Base-by-base conservation (phyloP, 2,329 filamentous ascomycete species). In the Triangularia setosa region DNA sequence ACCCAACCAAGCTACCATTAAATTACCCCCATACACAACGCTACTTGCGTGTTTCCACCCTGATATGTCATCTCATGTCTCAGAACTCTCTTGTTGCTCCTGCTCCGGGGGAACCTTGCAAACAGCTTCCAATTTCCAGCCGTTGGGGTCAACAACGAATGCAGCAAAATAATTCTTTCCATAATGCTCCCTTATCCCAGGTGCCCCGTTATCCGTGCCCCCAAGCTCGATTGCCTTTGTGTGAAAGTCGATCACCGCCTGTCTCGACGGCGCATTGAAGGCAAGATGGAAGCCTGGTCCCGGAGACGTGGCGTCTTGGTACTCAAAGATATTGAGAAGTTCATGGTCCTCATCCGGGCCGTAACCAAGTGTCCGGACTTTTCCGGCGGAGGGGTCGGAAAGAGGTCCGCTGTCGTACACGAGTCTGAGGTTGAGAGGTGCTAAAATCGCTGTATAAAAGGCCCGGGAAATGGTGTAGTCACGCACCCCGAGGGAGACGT, bases 101-200 rank as follows among this genome's bases (percentile, higher is more conserved):
- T 48, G n/a, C 40, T 48, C 48, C 27, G 18, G 48, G 1, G 23
- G n/a, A 28, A 53, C 61, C 65, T 70, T 70, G 53, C 71, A 76
- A 52, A 76, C 75, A 24, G 69, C 74, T 65, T 77, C 75, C 33
- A 77, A 60, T 64, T 68, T 65, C 69, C 72, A 75, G 1, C 75
- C 75, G 68, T 76, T 74, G 2, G 70, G 70, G 66, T 75, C 75
- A 2, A 73, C 66, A 3, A 77, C 69, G 68, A 74, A 77, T 5
- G 75, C 74, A 14, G 74, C 75, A 65, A 73, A 77, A 25, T 76
- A 77, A 3, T 60, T 28, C n/a, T 60, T 62, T n/a, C 75, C 74
- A 61, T 75, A 76, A 7, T 71, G 65, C 61, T 68, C 56, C 56
- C 75, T 70, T 54, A 76, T 40, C 0, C 75, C 75, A 1, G 74